Evolutionary conservation across 192 early-diverging fungal genomes (phyloP), one percentile per base, ranked within the genome.

Genomic region (Entomortierella chlamydospora): DNA sequence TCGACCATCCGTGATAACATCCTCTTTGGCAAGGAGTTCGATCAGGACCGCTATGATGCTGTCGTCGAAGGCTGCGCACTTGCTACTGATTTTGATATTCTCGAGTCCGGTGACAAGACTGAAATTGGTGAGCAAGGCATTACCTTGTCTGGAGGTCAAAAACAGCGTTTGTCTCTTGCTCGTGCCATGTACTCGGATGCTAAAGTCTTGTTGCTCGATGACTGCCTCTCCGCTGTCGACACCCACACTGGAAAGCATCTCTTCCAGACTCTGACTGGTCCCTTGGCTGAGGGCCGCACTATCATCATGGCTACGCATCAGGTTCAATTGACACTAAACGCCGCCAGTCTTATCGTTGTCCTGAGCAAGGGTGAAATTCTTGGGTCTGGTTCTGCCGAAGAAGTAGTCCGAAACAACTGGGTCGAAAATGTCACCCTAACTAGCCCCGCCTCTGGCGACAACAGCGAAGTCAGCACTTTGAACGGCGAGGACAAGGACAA

Each of bases 171-270:
- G 22, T 81, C 92, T 0, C 86, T 98, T 50, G 96, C 95, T 30
- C 89, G 97, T 22, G 95, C 96, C 7, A 85, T 97, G 6, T 98
- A 97, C 82, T 89, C 86, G 28, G 73, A 84, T 57, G 87, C 91
- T 15, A 76, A 82, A 12, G 86, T 89, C 17, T 61, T 97, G 33
- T 74, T 97, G 1, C 76, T 96, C 34, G 96, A 98, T 81, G 97
- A 96, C 81, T 94, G 92, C 71, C 84, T 98, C 57, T 95, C 93
- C 6, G 98, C 98, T 17, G 97, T 98, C 0, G 98, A 99, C 76
- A 90, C 95, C 15, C 96, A 96, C 55, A 98, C 97, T 9, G 96
- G 92, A 23, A 90, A 91, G 60, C 92, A 95, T 59, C 82, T 99
- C 23, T 91, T 93, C 54, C 66, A 91, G 52, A 95, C 93, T 43